phyloP scores from a whole-genome alignment of 257 asterid species.

The Scutellaria baicalensis region DNA sequence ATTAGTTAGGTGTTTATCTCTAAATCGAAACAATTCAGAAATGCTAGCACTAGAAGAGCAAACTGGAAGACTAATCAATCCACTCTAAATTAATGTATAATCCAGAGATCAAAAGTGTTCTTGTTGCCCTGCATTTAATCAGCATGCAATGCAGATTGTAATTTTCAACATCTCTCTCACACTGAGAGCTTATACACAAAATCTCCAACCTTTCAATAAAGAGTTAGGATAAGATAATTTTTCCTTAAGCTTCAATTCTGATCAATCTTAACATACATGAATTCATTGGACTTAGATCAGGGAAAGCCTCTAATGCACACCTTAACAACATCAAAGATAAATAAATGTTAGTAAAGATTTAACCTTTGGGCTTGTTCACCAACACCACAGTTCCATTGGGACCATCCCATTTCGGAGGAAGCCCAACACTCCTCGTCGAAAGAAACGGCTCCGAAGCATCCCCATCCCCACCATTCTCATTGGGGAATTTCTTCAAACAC shows the following conservation, averaged over 20 bases:
- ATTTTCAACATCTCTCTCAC: neutral
- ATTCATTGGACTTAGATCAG: neutral
- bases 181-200: neutral
- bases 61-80: neutral
- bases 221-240: neutral
- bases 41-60: neutral
- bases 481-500: slow-evolving; percentile 90
- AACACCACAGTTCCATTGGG: slow-evolving; percentile 79
- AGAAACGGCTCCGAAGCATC: slow-evolving; percentile 51
- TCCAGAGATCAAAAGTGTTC: neutral
- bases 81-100: neutral
- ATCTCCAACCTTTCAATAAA: neutral
- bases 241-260: neutral
- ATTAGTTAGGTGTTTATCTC: slow-evolving; percentile 14
- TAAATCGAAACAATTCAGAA: neutral
- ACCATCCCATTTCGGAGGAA: slow-evolving; percentile 92
- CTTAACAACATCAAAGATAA: too few relatives aligned
- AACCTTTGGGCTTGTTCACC: slow-evolving; percentile 96
- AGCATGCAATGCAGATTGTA: neutral
- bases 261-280: neutral
- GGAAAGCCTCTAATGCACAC: neutral
- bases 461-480: slow-evolving; percentile 27
- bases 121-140: neutral
- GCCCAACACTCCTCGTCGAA: slow-evolving; percentile 71
- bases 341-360: neutral